Base-by-base conservation (phyloP, 1,284 basidiomycete species). In the Ceraceosorus guamensis region DNA sequence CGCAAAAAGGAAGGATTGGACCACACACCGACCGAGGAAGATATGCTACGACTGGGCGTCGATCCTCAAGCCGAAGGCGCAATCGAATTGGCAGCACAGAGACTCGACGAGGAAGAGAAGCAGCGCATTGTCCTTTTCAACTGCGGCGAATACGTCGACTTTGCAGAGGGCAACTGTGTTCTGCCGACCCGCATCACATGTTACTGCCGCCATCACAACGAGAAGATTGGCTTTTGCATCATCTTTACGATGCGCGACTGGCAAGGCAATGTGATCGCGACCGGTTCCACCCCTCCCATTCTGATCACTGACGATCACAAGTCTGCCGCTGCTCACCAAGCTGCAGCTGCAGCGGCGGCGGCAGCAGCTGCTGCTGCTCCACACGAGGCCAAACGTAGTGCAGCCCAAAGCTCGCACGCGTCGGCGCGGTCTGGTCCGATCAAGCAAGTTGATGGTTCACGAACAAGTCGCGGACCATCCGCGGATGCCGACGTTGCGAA, bases 171-270 rank as follows among this genome's bases (percentile, higher is more conserved):
- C 35, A 88, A 89, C 41, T 87, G 87, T 11, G 83, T 89, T 16
- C 81, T 99, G 14, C 95, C 95, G 3, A 86, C 97, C 49, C 85
- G 95, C 48, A 91, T 99, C 64, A 96, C 95, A 6, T 99, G 95
- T 79, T 99, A 99, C 77, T 98, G 95, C 72, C 87, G 95, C 52
- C 95, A 98, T 80, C 95, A 99, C 78, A 86, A 90, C 60, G 95
- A 98, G 79, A 97, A 96, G 79, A 81, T 88, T 48, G 95, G 95
- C 1, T 99, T 98, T 79, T 79, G 87, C 75, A 86, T 98, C 63
- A 87, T 89, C 69, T 89, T 98, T 77, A 86, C 86, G 16, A 83
- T 98, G 80, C 83, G 86, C 68, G 89, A 96, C 65, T 81, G 85
- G 68, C 81, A 80, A 39, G 91, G 91, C 6, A 83, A 87, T 31